These are phyloP conservation scores for Hymenoscyphus salicellus DNA, from an alignment of 2,329 filamentous ascomycete genomes.

Conservation along the genomic window DNA sequence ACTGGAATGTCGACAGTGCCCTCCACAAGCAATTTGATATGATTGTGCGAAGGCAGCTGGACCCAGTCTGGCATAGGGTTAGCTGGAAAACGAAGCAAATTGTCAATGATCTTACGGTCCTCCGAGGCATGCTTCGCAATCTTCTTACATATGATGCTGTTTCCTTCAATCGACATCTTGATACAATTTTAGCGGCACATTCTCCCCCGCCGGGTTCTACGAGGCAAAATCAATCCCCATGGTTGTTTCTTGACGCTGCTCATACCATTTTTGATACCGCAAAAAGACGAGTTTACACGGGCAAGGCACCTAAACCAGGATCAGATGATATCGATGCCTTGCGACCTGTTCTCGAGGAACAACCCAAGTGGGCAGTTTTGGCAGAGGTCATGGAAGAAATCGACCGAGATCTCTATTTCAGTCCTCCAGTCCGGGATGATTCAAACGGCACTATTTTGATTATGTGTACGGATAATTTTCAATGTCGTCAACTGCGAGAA, in stretches of 20 bases:
- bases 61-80: conserved; percentile 95
- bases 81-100: conserved; percentile 95
- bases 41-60: conserved; percentile 81
- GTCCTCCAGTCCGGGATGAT: conserved; percentile 71
- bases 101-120: conserved; percentile 79
- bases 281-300: conserved; percentile 80
- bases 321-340: conserved; percentile 44
- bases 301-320: conserved; percentile 46
- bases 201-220: conserved; percentile 84
- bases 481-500: conserved; percentile 83
- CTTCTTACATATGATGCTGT: conserved; percentile 86
- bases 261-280: conserved; percentile 92
- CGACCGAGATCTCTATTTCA: conserved; percentile 83
- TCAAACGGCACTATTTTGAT: conserved; percentile 91
- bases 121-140: conserved; percentile 77
- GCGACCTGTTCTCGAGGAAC: conserved; percentile 81
- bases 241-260: conserved; percentile 92
- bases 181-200: conserved; percentile 89
- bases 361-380: conserved; percentile 88
- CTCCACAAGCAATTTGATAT: conserved; percentile 89
- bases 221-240: conserved; percentile 85
- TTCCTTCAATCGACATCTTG: conserved; percentile 86
- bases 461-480: conserved; percentile 88
- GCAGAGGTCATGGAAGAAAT: conserved; percentile 93
- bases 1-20: conserved; percentile 94